Base-by-base conservation (phyloP, 1,284 basidiomycete species). In the Ceratobasidium sp. region DNA sequence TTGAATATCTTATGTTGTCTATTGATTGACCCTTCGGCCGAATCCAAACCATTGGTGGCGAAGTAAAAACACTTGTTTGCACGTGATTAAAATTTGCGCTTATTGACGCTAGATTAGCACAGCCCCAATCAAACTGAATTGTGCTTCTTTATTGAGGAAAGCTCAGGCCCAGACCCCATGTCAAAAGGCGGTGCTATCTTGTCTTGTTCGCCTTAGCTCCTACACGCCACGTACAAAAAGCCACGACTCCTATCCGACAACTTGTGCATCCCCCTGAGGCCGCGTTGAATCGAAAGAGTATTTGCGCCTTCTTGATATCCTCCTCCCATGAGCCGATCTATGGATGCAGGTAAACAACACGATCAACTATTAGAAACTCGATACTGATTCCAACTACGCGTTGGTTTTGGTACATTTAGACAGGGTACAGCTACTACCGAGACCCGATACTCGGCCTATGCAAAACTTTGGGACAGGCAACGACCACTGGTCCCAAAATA, bases 171-270 rank as follows among this genome's bases (percentile, higher is more conserved):
- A 54, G 52, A 54, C 52, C 16, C 52, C 52, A 60, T 14, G 16
- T 30, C 30, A 60, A 60, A 60, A 60, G 20, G 57, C 57, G 3
- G 57, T 60, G 60, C 60, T 64, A 8, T 18, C 33, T 20, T 18
- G 35, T 64, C 60, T 64, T 41, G 20, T 64, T 41, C 38, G 33
- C 18, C 60, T 41, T 64, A n/a, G 54, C n/a, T 20, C 30, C 60
- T 3, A 33, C 38, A 38, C 23, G 60, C 30, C 18, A 44, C 38
- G 7, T 64, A 41, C 60, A 64, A 64, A 64, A n/a, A 7, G 20
- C 30, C 52, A 16, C 35, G 57, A 14, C 60, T 6, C 12, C 48
- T 50, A 2, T 14, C 48, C 5, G 48, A 50, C 20, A 50, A 3
- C 10, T 50, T 14, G 12, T 46, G 12, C 48, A 50, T 20, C 20